Evolutionary conservation across 2,329 filamentous ascomycete genomes (phyloP).

Genomic region (Penicillium sp.): DNA sequence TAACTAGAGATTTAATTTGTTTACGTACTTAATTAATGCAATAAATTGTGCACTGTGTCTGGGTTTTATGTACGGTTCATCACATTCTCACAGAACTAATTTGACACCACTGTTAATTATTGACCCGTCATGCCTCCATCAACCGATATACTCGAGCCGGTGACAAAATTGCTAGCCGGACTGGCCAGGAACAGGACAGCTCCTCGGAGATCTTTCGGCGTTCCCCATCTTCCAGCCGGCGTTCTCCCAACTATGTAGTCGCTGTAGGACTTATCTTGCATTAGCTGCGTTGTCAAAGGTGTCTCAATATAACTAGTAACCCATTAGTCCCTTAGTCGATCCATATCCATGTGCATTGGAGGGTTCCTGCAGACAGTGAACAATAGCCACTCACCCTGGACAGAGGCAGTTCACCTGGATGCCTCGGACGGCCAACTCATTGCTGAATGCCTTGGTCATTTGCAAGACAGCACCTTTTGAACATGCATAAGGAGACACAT

Average conservation of each 20-base stretch:
- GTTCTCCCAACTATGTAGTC: background rate
- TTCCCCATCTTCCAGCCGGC: slow-evolving; percentile 19
- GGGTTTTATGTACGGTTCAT: too few species aligned
- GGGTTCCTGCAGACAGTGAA: too few species aligned
- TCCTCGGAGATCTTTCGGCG: slow-evolving; percentile 19
- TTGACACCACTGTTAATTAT: too few species aligned
- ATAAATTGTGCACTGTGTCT: too few species aligned
- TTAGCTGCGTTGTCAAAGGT: background rate
- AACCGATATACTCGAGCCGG: slow-evolving; percentile 14
- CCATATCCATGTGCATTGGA: too few species aligned
- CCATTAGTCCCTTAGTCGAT: background rate
- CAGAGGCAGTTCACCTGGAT: slow-evolving; percentile 61
- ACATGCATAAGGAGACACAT: slow-evolving; percentile 75
- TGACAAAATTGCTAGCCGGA: slow-evolving; percentile 19
- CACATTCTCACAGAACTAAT: too few species aligned
- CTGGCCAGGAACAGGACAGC: slow-evolving; percentile 21
- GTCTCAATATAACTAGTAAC: background rate
- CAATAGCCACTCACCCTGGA: background rate
- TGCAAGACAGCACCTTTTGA: slow-evolving; percentile 76
- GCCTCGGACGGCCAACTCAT: slow-evolving; percentile 71
- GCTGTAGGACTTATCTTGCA: background rate
- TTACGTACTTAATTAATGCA: too few species aligned
- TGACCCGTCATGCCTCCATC: background rate
- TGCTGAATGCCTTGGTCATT: slow-evolving; percentile 72
- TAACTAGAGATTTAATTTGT: too few species aligned